phyloP scores from a whole-genome alignment of 768 basidiomycete genomes.

The Pleurotus eryngii region DNA sequence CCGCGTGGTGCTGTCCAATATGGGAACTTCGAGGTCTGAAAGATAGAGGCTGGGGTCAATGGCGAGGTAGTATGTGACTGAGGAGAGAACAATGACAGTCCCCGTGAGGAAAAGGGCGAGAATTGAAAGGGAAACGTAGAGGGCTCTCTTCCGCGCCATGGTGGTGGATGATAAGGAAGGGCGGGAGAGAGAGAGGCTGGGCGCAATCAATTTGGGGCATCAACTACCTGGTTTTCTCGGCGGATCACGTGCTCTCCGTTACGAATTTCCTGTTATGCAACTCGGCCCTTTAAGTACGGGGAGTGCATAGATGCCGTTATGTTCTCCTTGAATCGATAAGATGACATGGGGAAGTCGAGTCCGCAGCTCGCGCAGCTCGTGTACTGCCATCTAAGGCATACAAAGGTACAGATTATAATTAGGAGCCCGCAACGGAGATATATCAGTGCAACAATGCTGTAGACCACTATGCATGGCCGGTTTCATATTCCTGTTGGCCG shows the following conservation, averaged over 20 bases:
- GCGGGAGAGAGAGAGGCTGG: conserved; percentile 12
- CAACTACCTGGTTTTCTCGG: not conserved
- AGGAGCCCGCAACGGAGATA: not conserved
- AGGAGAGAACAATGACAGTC: conserved; percentile 88
- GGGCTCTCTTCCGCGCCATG: conserved; percentile 44
- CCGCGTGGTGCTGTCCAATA: conserved; percentile 49
- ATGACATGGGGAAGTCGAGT: no score
- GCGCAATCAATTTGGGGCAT: not conserved
- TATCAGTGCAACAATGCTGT: not conserved
- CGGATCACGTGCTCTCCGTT: conserved; percentile 1
- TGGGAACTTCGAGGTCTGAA: conserved; percentile 70
- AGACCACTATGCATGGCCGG: not conserved
- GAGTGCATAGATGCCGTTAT: no score
- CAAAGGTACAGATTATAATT: not conserved
- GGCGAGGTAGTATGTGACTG: conserved; percentile 84
- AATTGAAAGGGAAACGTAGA: conserved; percentile 42
- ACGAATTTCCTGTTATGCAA: not conserved
- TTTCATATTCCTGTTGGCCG: conserved; percentile 28
- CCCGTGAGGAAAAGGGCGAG: conserved; percentile 80
- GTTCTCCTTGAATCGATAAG: no score
- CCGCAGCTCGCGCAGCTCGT: no score
- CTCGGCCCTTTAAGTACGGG: no score
- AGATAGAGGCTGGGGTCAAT: conserved; percentile 80
- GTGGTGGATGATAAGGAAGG: conserved; percentile 14
- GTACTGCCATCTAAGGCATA: no score